Evolutionary conservation across 2,329 filamentous ascomycete species (phyloP).

Genomic region (Trematosphaeria pertusa): DNA sequence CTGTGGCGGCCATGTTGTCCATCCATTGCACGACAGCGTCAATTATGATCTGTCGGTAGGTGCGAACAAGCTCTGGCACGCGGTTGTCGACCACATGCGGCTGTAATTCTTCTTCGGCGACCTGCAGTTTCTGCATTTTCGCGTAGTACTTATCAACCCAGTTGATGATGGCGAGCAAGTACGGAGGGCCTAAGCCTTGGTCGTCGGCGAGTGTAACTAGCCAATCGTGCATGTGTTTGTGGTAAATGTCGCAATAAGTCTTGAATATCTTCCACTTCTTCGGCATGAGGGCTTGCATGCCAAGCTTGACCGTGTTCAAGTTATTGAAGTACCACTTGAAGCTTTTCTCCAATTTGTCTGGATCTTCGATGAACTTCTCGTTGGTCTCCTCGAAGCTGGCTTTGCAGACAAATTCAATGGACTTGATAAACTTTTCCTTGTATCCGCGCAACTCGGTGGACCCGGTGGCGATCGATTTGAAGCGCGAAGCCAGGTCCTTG

Average conservation of each 20-base stretch:
- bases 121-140: conserved; percentile 91
- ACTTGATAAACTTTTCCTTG: conserved; percentile 91
- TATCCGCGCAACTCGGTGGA: conserved; percentile 93
- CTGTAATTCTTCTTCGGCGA: conserved; percentile 75
- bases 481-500: conserved; percentile 88
- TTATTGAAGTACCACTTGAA: conserved; percentile 99
- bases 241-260: conserved; percentile 90
- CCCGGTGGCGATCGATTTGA: conserved; percentile 94
- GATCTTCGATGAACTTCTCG: conserved; percentile 81
- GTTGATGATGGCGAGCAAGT: conserved; percentile 89
- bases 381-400: conserved; percentile 75
- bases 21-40: conserved; percentile 98
- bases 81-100: conserved; percentile 91
- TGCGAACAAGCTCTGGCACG: conserved; percentile 86
- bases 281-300: conserved; percentile 90
- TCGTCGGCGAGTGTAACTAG: conserved; percentile 84
- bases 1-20: conserved; percentile 84
- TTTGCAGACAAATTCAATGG: conserved; percentile 76
- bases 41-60: conserved; percentile 95
- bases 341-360: conserved; percentile 81
- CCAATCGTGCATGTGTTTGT: conserved; percentile 94
- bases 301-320: conserved; percentile 89
- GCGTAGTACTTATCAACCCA: conserved; percentile 96
- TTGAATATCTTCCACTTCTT: conserved; percentile 96
- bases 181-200: conserved; percentile 80